Conservation (phyloP, 2,329 filamentous ascomycete species). For the Pseudocercospora ulei region DNA sequence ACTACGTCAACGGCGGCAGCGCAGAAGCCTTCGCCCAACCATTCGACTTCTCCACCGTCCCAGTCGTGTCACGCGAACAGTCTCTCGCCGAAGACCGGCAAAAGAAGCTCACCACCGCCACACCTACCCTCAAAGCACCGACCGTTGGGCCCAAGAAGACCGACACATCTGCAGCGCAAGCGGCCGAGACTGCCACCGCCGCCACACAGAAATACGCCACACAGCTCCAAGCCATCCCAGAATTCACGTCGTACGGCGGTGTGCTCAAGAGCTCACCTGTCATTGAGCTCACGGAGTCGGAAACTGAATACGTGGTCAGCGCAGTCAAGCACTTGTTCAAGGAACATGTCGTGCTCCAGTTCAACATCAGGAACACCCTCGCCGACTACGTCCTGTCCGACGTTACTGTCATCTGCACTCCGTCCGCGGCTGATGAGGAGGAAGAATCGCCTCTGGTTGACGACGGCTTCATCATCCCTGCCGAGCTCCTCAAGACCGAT, state of each 20-base stretch:
- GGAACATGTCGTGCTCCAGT: conserved; percentile 90
- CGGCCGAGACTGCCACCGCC: conserved; percentile 61
- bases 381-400: conserved; percentile 83
- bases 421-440: conserved; percentile 71
- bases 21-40: conserved; percentile 72
- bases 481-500: conserved; percentile 69
- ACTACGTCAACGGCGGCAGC: conserved; percentile 91
- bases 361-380: conserved; percentile 94
- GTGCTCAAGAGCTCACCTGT: conserved; percentile 83
- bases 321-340: conserved; percentile 97
- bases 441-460: conserved; percentile 73
- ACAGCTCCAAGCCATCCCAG: conserved; percentile 77
- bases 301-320: conserved; percentile 92
- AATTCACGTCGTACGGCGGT: conserved; percentile 78
- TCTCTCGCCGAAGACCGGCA: conserved; percentile 91
- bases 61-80: conserved; percentile 89
- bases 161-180: conserved; percentile 61
- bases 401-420: conserved; percentile 70
- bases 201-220: conserved; percentile 81
- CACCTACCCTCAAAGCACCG: conserved; percentile 87
- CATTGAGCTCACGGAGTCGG: conserved; percentile 87
- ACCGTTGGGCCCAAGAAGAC: conserved; percentile 69
- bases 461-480: conserved; percentile 77
- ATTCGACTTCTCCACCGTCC: conserved; percentile 85
- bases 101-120: conserved; percentile 89